Conservation (phyloP, 2,329 filamentous ascomycete genomes). For the Drechslerella coelobrocha region DNA sequence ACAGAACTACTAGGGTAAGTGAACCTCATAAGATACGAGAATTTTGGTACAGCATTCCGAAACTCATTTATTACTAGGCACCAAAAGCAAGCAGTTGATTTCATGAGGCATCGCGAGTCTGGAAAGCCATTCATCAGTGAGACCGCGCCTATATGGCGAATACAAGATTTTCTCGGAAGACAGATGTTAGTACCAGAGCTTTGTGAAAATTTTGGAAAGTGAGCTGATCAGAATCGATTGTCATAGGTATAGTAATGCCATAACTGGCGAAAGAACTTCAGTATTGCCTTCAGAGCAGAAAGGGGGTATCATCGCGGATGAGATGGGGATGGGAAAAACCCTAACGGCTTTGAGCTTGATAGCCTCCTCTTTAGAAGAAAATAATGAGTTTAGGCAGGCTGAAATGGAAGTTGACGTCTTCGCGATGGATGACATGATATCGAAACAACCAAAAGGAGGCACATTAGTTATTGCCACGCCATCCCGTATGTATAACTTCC, state of each 20-base stretch:
- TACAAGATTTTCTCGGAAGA: neutral
- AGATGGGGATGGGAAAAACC: neutral
- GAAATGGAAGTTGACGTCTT: neutral
- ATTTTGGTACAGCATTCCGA: neutral
- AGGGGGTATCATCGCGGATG: neutral
- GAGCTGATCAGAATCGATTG: neutral
- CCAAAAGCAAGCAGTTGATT: neutral
- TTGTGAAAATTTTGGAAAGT: neutral
- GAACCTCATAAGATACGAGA: neutral
- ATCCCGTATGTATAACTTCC: neutral
- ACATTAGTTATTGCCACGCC: neutral
- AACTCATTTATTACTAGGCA: neutral
- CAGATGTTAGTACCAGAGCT: neutral
- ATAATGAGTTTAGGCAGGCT: neutral
- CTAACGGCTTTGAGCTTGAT: neutral
- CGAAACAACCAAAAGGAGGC: neutral
- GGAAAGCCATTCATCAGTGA: neutral
- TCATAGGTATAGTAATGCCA: neutral
- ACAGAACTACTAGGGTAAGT: neutral
- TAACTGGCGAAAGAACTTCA: neutral
- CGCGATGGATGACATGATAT: neutral
- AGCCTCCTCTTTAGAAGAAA: neutral
- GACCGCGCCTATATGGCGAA: neutral
- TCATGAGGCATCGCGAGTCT: neutral
- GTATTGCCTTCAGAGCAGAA: neutral